These are phyloP conservation scores for Backusella tarrabulga DNA, from an alignment of 192 early-diverging fungal genomes.

Conservation along the genomic window DNA sequence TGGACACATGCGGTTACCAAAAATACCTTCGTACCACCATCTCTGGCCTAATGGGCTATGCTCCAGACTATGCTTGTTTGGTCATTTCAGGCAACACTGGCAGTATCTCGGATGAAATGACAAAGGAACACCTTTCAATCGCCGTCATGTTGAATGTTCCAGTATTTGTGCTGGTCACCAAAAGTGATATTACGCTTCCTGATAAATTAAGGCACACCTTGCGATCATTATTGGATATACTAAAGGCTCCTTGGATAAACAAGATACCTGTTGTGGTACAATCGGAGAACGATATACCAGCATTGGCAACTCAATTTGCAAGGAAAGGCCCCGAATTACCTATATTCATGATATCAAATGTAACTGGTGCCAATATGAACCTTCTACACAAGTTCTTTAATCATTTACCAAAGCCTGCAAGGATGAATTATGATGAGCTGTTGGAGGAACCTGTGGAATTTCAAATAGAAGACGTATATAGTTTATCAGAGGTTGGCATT, in stretches of 20 bases:
- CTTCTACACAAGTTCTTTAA: constrained; percentile 68
- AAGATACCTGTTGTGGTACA: constrained; percentile 42
- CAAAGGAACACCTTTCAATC: constrained; percentile 77
- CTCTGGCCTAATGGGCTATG: constrained; percentile 84
- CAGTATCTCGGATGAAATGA: constrained; percentile 58
- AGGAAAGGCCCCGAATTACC: constrained; percentile 62
- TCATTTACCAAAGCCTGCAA: constrained; percentile 63
- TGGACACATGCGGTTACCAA: constrained; percentile 88
- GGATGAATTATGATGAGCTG: constrained; percentile 26
- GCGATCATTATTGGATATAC: constrained; percentile 47
- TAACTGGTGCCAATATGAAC: constrained; percentile 72
- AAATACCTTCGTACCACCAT: constrained; percentile 91
- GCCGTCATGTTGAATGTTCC: constrained; percentile 80
- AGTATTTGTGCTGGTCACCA: constrained; percentile 83
- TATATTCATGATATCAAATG: constrained; percentile 82
- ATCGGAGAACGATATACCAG: constrained; percentile 40
- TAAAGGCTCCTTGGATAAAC: constrained; percentile 41
- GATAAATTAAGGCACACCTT: constrained; percentile 47
- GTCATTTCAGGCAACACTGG: constrained; percentile 71
- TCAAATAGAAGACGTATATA: constrained; percentile 83
- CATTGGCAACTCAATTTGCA: constrained; percentile 36
- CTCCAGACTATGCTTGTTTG: constrained; percentile 87
- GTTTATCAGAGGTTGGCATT: constrained; percentile 62
- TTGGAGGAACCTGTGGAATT: constrained; percentile 57
- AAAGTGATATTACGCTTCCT: constrained; percentile 70